Evolutionary conservation across 1,284 basidiomycete species (phyloP), one percentile per base, ranked within the genome.

Genomic region (Tylopilus sp.): DNA sequence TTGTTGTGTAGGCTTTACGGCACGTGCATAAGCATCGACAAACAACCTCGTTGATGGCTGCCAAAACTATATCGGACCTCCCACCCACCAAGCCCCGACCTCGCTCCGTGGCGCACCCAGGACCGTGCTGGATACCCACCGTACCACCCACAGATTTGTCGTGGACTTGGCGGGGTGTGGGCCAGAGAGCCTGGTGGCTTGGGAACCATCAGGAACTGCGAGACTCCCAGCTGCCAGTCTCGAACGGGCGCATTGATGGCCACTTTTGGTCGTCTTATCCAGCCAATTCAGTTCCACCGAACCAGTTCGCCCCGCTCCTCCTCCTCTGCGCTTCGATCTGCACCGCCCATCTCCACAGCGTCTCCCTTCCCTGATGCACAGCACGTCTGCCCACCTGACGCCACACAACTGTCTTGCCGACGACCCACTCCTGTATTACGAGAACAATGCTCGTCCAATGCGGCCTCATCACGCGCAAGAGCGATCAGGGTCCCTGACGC

Each of bases 1-100:
- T 67, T 62, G 66, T 66, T 66, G 64, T 68, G 57, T 63, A 57
- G 47, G 49, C 55, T 66, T 25, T 66, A 66, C 64, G 67, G 66
- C 64, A 66, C 55, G 55, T 51, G 66, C 48, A 64, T 66, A 66
- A 66, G 64, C 64, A 66, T 49, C 49, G 26, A 59, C 64, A 66
- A 66, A 66, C 64, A 66, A 66, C 51, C 44, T 64, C 45, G 66
- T 69, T 68, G 56, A 69, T 51, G 34, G 13, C 43, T 59, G 56
- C 60, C 56, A 53, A 25, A 54, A 54, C 57, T 37, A 64, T 58
- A 67, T 66, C 62, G 59, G 63, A 64, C 21, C 63, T 41, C 52
- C 35, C 18, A 36, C 12, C 19, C 35, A 36, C 6, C 19, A 10
- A 10, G 12, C 37, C 16, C 28, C 19, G n/a, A 21, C 23, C 19